Evolutionary conservation across 2,329 filamentous ascomycete species (phyloP), one percentile per base, ranked within the genome.

Genomic region (Fusarium nematophilum): DNA sequence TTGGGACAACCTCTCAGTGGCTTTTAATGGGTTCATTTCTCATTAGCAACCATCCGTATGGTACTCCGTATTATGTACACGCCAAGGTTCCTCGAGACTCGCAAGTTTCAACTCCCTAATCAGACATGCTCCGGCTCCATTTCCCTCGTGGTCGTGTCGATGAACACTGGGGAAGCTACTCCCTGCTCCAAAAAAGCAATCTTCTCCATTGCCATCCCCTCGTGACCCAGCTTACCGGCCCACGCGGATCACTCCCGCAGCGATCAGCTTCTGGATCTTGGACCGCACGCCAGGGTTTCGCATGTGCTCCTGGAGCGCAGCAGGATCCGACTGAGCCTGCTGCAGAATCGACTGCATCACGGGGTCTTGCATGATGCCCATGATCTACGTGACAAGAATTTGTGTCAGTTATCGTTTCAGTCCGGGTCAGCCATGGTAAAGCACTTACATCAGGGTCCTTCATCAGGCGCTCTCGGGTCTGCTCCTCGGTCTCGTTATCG

Each of bases 291-390:
- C 85, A 1, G 92, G 86, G 81, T 98, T 99, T 82, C 89, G 91
- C 91, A 99, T 97, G 78, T 99, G 96, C 76, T 99, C 94, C 74
- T 96, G 90, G 61, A 99, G 86, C 38, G 95, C 95, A 42, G 90
- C 90, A 14, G 95, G 95, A 71, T 99, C 91, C 50, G 87, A 88
- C 83, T 98, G 96, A 38, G 95, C 95, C 80, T 99, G 95, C 76
- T 98, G 93, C 52, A 98, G 86, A 66, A 97, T 97, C 65, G 90
- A 90, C 80, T 99, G 93, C 94, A 99, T 98, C 73, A 99, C 89
- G 13, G 95, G 95, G 73, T 99, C 95, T 76, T 93, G 89, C 79
- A 98, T 91, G 72, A 97, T 94, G 61, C 82, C 78, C 85, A 96
- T 91, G 74, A 98, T 97, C 88, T 83, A 67, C 33, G 34, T 9